phyloP scores from a whole-genome alignment of 495 filamentous ascomycete genomes.

The Podospora anserina region DNA sequence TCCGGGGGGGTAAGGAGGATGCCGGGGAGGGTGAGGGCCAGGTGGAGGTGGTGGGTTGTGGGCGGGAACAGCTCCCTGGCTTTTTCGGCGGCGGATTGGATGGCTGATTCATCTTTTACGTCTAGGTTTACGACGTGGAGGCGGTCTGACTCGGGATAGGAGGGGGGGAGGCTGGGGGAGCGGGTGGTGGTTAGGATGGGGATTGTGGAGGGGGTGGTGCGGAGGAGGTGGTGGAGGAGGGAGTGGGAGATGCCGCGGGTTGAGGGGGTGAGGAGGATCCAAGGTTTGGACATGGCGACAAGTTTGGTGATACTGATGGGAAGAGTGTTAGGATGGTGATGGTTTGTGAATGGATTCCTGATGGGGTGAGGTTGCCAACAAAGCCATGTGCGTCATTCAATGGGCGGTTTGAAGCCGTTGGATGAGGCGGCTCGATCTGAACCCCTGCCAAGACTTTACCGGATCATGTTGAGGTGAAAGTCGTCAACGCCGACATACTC shows the following conservation, averaged over 20 bases:
- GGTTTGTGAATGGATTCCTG: no score
- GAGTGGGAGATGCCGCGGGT: conserved; percentile 74
- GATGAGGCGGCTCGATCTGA: conserved; percentile 1
- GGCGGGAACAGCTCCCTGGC: conserved; percentile 49
- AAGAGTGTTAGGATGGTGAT: background rate
- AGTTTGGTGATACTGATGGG: background rate
- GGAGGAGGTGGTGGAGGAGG: conserved; percentile 63
- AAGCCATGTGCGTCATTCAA: background rate
- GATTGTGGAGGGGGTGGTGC: conserved; percentile 50
- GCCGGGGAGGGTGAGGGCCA: conserved; percentile 68
- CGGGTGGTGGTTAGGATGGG: conserved; percentile 74
- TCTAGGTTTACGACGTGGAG: conserved; percentile 32
- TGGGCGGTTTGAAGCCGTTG: background rate
- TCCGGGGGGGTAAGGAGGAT: conserved; percentile 62
- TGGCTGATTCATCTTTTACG: conserved; percentile 48
- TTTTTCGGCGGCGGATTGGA: conserved; percentile 41
- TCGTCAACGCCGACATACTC: background rate
- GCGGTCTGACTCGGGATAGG: conserved; percentile 15
- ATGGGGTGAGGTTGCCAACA: background rate
- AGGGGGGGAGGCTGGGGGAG: conserved; percentile 31
- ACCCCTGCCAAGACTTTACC: conserved; percentile 5
- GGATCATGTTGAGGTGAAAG: background rate
- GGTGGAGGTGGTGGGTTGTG: conserved; percentile 54
- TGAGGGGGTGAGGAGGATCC: conserved; percentile 29
- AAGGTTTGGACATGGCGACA: conserved; percentile 45